A percentile compares a stretch with the other conserved stretches of the same genome.
phyloP scores from a whole-genome alignment of 495 filamentous ascomycete species.

The Aspergillus saccharolyticus region DNA sequence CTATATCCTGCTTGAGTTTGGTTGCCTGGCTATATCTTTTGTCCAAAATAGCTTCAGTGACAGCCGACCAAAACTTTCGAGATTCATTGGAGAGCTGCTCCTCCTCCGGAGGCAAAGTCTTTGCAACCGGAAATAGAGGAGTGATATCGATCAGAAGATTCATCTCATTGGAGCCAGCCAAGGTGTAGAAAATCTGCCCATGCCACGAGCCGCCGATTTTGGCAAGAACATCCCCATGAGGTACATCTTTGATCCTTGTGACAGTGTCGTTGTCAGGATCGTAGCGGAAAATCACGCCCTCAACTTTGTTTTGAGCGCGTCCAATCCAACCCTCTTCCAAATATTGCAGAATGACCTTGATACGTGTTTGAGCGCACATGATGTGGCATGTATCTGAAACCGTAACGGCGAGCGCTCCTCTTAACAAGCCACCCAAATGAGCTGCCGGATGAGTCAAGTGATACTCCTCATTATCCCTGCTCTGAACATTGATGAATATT shows the following conservation, averaged over 20 bases:
- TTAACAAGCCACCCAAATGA: slow-evolving; percentile 82
- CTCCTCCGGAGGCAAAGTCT: slow-evolving; percentile 69
- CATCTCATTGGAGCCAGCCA: slow-evolving; percentile 53
- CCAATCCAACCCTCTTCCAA: slow-evolving; percentile 93
- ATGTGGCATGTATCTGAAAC: slow-evolving; percentile 85
- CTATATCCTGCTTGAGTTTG: slow-evolving; percentile 80
- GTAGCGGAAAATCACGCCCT: slow-evolving; percentile 87
- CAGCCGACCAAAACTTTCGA: slow-evolving; percentile 76
- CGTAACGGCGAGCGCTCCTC: slow-evolving; percentile 76
- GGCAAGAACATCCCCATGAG: slow-evolving; percentile 76
- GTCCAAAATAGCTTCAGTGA: slow-evolving; percentile 79
- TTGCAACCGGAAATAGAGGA: slow-evolving; percentile 70
- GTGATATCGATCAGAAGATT: slow-evolving; percentile 79
- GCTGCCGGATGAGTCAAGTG: slow-evolving; percentile 91
- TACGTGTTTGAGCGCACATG: slow-evolving; percentile 77
- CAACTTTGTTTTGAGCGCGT: slow-evolving; percentile 81
- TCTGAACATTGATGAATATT: slow-evolving; percentile 85
- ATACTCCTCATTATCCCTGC: slow-evolving; percentile 80
- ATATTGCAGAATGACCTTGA: slow-evolving; percentile 89
- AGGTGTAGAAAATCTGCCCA: slow-evolving; percentile 62
- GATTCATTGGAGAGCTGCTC: slow-evolving; percentile 86
- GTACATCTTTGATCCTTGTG: slow-evolving; percentile 74
- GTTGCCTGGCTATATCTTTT: slow-evolving; percentile 85
- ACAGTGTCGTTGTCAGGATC: slow-evolving; percentile 75
- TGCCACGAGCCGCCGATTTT: slow-evolving; percentile 81